These are phyloP conservation scores for Saturnispora serradocipensis DNA, from an alignment of 805 yeast species.

Conservation along the genomic window DNA sequence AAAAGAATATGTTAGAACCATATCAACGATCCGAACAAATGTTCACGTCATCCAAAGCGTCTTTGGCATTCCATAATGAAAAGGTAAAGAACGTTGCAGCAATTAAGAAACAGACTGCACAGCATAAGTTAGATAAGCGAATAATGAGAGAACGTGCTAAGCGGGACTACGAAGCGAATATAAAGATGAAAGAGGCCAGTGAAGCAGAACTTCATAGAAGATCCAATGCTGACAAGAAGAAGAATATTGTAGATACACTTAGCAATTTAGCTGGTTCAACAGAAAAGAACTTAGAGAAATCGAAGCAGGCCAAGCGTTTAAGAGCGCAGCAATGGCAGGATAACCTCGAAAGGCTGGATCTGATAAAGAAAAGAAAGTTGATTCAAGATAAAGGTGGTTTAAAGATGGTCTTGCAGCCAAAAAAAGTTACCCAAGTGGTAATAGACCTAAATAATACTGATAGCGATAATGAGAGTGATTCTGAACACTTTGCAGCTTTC, in stretches of 20 bases:
- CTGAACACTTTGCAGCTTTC: background rate
- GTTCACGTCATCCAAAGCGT: conserved; percentile 35
- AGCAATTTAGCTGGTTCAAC: background rate
- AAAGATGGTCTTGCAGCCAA: background rate
- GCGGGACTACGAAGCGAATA: conserved; percentile 4
- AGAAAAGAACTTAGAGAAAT: background rate
- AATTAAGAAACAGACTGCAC: conserved; percentile 31
- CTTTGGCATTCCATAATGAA: conserved; percentile 43
- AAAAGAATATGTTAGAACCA: conserved; percentile 6
- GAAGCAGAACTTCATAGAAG: conserved; percentile 1
- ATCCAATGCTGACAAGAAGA: background rate
- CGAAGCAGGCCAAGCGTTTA: background rate
- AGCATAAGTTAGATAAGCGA: conserved; percentile 31
- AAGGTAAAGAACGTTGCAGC: conserved; percentile 40
- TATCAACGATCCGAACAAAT: conserved; percentile 13
- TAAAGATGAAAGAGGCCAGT: conserved; percentile 1
- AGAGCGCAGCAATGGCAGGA: conserved; percentile 1
- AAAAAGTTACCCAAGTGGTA: background rate
- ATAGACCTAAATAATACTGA: conserved; percentile 4
- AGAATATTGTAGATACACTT: background rate
- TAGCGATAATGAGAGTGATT: conserved; percentile 1
- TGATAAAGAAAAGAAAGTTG: background rate
- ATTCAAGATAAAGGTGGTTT: background rate
- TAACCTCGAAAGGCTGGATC: background rate
- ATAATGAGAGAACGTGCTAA: conserved; percentile 26